Percentiles rank a stretch among this genome's conserved stretches.
Evolutionary conservation across 441 rosid species (phyloP).

Genomic region (Populus hybrid): DNA sequence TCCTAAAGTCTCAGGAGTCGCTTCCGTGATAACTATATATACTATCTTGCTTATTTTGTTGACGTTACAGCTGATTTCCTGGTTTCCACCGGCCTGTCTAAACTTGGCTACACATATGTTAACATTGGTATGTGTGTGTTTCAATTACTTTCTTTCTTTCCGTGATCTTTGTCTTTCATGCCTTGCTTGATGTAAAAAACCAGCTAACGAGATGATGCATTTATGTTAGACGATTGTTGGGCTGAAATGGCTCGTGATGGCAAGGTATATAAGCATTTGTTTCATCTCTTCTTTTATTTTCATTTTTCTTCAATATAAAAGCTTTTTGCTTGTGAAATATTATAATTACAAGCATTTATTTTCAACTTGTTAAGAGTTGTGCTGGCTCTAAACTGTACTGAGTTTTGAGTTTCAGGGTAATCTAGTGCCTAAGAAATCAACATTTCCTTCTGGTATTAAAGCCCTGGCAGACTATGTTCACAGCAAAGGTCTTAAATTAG

Average conservation of each 20-base stretch:
- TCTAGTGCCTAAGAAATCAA: conserved; percentile 49
- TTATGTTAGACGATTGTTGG: conserved; percentile 88
- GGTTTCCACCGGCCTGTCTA: conserved; percentile 71
- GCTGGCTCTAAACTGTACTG: background rate
- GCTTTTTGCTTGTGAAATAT: background rate
- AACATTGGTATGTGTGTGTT: conserved; percentile 62
- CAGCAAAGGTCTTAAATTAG: conserved; percentile 60
- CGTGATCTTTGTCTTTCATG: background rate
- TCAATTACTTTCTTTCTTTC: background rate
- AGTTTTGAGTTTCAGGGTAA: conserved; percentile 45
- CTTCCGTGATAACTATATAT: too few relatives aligned
- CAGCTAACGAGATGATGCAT: conserved; percentile 19
- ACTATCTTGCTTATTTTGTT: conserved; percentile 1
- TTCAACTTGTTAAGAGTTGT: background rate
- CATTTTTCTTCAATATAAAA: background rate
- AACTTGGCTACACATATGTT: conserved; percentile 74
- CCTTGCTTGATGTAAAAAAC: background rate
- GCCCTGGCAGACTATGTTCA: conserved; percentile 64
- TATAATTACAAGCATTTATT: background rate
- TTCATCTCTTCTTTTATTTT: conserved; percentile 4
- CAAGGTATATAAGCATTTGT: conserved; percentile 38
- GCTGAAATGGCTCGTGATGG: conserved; percentile 75
- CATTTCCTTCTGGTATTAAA: conserved; percentile 63
- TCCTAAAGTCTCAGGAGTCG: background rate
- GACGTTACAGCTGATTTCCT: conserved; percentile 71